Evolutionary conservation across 805 yeast species (phyloP).

Genomic region (Saccharomycopsis vini): DNA sequence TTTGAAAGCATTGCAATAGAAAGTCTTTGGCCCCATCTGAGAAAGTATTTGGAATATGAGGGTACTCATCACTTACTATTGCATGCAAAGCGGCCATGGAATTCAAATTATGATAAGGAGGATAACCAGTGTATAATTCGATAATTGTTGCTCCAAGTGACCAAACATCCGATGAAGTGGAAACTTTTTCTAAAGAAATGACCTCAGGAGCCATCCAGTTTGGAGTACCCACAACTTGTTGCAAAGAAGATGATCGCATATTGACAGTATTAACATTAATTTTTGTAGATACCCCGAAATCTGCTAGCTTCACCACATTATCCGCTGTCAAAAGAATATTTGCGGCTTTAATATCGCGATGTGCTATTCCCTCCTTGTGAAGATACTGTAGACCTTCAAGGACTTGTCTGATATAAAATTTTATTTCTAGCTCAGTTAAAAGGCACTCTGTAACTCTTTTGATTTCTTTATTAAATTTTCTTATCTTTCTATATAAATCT

Average conservation of each 20-base stretch:
- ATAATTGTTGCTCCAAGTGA: slow-evolving; percentile 91
- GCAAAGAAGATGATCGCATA: slow-evolving; percentile 30
- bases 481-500: slow-evolving; percentile 6
- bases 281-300: slow-evolving; percentile 63
- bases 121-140: slow-evolving; percentile 76
- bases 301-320: slow-evolving; percentile 78
- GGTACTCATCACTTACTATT: slow-evolving; percentile 65
- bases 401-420: slow-evolving; percentile 68
- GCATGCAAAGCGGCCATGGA: slow-evolving; percentile 80
- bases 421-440: slow-evolving; percentile 66
- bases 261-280: slow-evolving; percentile 53
- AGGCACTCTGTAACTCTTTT: slow-evolving; percentile 60
- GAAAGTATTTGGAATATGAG: slow-evolving; percentile 52
- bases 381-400: slow-evolving; percentile 65
- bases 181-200: slow-evolving; percentile 73
- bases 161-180: slow-evolving; percentile 88
- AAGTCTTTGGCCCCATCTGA: slow-evolving; percentile 44
- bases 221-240: slow-evolving; percentile 89
- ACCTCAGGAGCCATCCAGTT: slow-evolving; percentile 99
- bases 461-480: slow-evolving; percentile 26
- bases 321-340: slow-evolving; percentile 59
- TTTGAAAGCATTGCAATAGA: slow-evolving; percentile 58
- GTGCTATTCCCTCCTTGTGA: slow-evolving; percentile 69
- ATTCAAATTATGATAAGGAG: slow-evolving; percentile 73
- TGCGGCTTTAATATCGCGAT: slow-evolving; percentile 85